Conservation (phyloP, 2,329 filamentous ascomycete species). For the Colletotrichum higginsianum region DNA sequence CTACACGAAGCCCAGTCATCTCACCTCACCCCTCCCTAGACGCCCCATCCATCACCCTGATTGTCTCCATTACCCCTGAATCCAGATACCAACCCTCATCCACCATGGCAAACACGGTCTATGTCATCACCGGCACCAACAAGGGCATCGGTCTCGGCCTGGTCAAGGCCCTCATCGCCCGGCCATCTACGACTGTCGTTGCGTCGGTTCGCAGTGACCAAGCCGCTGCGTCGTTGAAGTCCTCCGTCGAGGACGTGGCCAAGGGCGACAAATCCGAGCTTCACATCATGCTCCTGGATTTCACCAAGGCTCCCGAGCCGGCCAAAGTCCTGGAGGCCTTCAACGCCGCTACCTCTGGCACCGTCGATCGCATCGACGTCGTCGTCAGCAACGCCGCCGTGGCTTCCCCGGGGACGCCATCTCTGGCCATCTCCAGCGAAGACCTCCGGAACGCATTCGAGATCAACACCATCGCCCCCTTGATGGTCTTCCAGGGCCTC, state of each 20-base stretch:
- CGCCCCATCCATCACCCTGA: too few species aligned
- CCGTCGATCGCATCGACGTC: constrained; percentile 60
- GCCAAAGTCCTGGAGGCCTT: constrained; percentile 45
- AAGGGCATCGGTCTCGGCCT: constrained; percentile 58
- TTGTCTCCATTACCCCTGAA: not conserved
- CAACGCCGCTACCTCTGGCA: constrained; percentile 47
- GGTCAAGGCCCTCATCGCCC: constrained; percentile 56
- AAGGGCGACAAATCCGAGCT: constrained; percentile 50
- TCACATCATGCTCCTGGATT: constrained; percentile 56
- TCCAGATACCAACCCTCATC: too few species aligned
- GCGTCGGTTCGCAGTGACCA: constrained; percentile 53
- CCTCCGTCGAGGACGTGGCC: constrained; percentile 44
- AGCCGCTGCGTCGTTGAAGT: constrained; percentile 40
- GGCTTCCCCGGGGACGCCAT: constrained; percentile 48
- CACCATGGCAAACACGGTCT: constrained; percentile 48
- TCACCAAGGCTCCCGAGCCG: constrained; percentile 47
- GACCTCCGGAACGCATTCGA: constrained; percentile 58
- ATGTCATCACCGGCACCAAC: constrained; percentile 58
- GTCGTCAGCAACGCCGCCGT: constrained; percentile 68
- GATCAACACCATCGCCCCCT: constrained; percentile 60
- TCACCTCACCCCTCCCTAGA: not conserved
- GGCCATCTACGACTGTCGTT: constrained; percentile 67
- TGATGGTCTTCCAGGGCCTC: constrained; percentile 54
- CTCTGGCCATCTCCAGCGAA: constrained; percentile 48
- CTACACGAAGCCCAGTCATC: not conserved